These are phyloP conservation scores for Skeletonema grethae DNA, from an alignment of 108 stramenopile species.

Conservation along the genomic window DNA sequence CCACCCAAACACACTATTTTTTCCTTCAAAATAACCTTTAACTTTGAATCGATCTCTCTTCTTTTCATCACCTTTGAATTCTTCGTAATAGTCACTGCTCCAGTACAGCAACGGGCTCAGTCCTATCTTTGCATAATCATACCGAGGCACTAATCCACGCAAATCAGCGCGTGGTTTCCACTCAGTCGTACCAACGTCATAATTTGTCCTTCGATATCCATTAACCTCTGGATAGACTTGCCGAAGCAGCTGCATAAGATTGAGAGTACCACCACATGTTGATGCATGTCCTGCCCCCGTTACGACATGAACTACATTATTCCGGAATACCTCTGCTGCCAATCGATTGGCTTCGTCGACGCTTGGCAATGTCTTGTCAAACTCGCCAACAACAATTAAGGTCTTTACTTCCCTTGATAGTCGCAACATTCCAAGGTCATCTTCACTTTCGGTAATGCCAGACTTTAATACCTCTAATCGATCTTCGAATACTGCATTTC, in stretches of 20 bases:
- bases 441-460: constrained; percentile 4
- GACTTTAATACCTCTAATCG: constrained; percentile 25
- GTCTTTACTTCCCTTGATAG: constrained; percentile 43
- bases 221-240: constrained; percentile 56
- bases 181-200: constrained; percentile 5
- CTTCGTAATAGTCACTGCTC: constrained; percentile 49
- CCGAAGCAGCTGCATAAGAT: constrained; percentile 68
- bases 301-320: constrained; percentile 65
- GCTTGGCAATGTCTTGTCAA: constrained; percentile 76
- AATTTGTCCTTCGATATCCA: not conserved
- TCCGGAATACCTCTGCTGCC: constrained; percentile 36
- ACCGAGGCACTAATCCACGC: constrained; percentile 72
- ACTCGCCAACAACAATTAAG: constrained; percentile 84
- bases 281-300: constrained; percentile 84
- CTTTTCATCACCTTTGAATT: constrained; percentile 14
- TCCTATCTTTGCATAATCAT: constrained; percentile 71
- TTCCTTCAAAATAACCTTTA: constrained; percentile 18
- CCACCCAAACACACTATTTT: constrained; percentile 13
- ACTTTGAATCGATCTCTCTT: constrained; percentile 1
- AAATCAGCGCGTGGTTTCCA: constrained; percentile 16
- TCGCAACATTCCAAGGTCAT: constrained; percentile 11
- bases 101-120: constrained; percentile 77
- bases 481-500: constrained; percentile 54
- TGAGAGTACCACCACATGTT: constrained; percentile 78
- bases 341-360: constrained; percentile 77